Conservation (phyloP, 305 asterid genomes). For the Fraxinus dipetala region DNA sequence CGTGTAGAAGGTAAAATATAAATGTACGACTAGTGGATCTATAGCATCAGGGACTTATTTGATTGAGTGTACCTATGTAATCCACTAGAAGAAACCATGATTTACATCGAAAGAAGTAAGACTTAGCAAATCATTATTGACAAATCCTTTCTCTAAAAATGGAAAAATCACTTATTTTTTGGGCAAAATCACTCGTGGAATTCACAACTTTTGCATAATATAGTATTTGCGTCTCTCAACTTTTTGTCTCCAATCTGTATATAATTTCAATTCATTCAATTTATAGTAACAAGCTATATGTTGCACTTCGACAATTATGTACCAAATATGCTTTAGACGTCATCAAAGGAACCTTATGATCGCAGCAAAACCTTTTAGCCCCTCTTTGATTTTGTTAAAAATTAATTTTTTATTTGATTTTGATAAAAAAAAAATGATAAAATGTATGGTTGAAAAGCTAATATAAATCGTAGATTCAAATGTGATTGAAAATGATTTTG, state of each 20-base stretch:
- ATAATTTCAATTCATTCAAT: not conserved
- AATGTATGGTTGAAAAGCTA: not conserved
- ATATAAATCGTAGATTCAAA: not conserved
- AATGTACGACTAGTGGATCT: not conserved
- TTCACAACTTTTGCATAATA: not conserved
- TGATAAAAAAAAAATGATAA: not conserved
- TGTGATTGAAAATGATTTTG: not conserved
- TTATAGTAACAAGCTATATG: not conserved
- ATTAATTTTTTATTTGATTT: not conserved
- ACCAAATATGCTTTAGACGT: not conserved
- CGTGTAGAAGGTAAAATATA: not conserved
- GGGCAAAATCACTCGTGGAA: not conserved
- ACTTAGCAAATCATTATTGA: constrained; percentile 27
- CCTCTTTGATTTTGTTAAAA: not conserved
- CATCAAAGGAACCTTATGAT: constrained; percentile 28
- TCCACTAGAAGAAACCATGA: not conserved
- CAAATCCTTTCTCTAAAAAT: constrained; percentile 22
- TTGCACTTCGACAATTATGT: not conserved
- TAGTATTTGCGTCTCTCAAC: not conserved
- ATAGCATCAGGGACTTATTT: not conserved
- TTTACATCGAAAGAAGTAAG: not conserved
- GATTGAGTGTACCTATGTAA: not conserved
- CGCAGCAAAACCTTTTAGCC: constrained; percentile 24
- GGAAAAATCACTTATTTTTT: constrained; percentile 18
- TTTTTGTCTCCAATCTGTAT: not conserved